These are phyloP conservation scores for Klebsormidium nitens DNA, from an alignment of 139 green algal genomes.

Conservation along the genomic window DNA sequence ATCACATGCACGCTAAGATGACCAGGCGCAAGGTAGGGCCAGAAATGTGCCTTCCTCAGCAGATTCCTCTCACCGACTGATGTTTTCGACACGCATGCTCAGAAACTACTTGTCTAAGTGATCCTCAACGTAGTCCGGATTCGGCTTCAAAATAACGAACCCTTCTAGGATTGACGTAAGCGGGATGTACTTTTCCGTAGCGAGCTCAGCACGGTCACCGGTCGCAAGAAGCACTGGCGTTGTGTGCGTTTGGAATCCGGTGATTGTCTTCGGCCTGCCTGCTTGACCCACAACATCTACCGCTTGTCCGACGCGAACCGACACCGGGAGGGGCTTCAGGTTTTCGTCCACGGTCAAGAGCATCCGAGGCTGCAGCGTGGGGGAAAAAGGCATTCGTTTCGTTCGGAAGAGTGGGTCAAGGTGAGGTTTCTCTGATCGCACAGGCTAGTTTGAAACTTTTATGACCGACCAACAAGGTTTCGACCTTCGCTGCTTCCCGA, in stretches of 20 bases:
- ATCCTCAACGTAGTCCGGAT: constrained; percentile 90
- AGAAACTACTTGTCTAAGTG: too few relatives aligned
- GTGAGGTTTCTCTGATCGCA: too few relatives aligned
- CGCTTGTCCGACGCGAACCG: constrained; percentile 86
- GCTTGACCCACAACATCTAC: constrained; percentile 96
- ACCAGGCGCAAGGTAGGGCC: too few relatives aligned
- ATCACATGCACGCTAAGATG: too few relatives aligned
- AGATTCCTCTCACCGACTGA: too few relatives aligned
- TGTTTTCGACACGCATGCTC: too few relatives aligned
- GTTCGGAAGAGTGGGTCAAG: too few relatives aligned
- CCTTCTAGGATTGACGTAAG: constrained; percentile 80
- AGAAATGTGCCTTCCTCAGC: too few relatives aligned
- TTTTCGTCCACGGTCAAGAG: constrained; percentile 91
- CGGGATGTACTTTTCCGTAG: constrained; percentile 83
- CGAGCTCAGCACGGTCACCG: constrained; percentile 93
- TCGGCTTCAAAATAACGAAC: constrained; percentile 86
- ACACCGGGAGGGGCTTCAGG: constrained; percentile 72
- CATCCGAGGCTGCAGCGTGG: constrained; percentile 90
- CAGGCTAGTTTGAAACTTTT: too few relatives aligned
- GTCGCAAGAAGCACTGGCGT: constrained; percentile 88
- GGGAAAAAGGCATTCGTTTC: too few relatives aligned
- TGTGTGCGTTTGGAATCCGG: constrained; percentile 92
- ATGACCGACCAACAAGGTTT: too few relatives aligned
- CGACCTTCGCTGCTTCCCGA: too few relatives aligned
- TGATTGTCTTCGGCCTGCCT: constrained; percentile 96